Evolutionary conservation across 495 filamentous ascomycete species (phyloP).

Genomic region (Cercophora sp.): DNA sequence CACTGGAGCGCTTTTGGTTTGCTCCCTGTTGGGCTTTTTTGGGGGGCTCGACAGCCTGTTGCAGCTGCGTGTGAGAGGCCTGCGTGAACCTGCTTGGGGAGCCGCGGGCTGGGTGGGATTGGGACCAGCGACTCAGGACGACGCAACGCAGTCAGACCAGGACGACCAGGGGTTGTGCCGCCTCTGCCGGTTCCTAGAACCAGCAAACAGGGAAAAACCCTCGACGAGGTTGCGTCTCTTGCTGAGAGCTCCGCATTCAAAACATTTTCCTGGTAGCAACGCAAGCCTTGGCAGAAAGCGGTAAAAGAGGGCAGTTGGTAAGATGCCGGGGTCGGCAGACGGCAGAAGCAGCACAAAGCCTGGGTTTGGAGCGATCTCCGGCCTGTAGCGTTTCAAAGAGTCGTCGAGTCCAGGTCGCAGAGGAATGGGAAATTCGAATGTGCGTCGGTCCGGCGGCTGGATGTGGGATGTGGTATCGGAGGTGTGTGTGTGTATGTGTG

Average conservation of each 20-base stretch:
- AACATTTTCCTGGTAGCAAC: constrained; percentile 9
- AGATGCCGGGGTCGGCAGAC: not conserved
- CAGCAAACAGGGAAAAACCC: constrained; percentile 16
- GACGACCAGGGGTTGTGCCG: constrained; percentile 11
- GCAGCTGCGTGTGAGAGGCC: not conserved
- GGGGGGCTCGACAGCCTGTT: not conserved
- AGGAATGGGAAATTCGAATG: no score
- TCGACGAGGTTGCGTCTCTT: constrained; percentile 14
- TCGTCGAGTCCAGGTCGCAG: no score
- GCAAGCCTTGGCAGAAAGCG: constrained; percentile 3
- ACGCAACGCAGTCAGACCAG: constrained; percentile 8
- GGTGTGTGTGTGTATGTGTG: no score
- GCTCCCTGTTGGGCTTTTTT: not conserved
- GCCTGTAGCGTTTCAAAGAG: constrained; percentile 12
- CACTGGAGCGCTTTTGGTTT: not conserved
- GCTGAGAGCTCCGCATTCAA: constrained; percentile 8
- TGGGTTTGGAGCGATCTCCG: not conserved
- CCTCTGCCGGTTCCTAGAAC: constrained; percentile 20
- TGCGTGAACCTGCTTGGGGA: constrained; percentile 4
- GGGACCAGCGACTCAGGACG: constrained; percentile 1
- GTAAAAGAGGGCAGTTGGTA: not conserved
- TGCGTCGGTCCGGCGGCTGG: no score
- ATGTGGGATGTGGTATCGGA: no score
- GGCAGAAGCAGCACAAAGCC: constrained; percentile 4
- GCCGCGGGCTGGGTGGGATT: not conserved